Evolutionary conservation across 2,329 filamentous ascomycete genomes (phyloP).

Genomic region (Pseudogymnoascus sp.): DNA sequence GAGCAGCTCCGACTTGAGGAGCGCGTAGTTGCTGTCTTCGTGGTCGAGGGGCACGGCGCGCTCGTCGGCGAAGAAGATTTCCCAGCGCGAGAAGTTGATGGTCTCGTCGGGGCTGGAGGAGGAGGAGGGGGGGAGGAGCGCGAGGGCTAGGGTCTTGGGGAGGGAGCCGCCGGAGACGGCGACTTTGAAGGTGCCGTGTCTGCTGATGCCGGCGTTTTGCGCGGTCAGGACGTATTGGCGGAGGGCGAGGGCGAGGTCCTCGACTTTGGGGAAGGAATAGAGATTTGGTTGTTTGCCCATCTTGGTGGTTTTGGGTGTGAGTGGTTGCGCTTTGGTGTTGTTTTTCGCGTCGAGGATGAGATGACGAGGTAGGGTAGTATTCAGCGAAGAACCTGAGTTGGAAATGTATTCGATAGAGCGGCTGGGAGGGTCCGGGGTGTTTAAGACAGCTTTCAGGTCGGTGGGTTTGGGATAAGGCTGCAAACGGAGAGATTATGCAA

Average conservation of each 20-base stretch:
- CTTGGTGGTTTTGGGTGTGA: constrained; percentile 10
- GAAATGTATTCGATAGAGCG: constrained; percentile 11
- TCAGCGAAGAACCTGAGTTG: neutral
- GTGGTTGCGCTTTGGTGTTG: neutral
- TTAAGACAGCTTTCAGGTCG: constrained; percentile 14
- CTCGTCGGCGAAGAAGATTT: constrained; percentile 98
- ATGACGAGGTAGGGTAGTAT: neutral
- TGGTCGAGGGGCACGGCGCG: constrained; percentile 87
- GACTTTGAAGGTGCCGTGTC: constrained; percentile 81
- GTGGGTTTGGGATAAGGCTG: neutral
- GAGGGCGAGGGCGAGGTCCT: constrained; percentile 66
- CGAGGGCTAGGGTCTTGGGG: constrained; percentile 77
- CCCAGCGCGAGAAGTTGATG: constrained; percentile 78
- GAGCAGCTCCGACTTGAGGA: constrained; percentile 79
- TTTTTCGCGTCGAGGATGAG: neutral
- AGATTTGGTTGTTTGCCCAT: constrained; percentile 49
- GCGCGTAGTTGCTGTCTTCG: constrained; percentile 85
- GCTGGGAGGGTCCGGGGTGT: constrained; percentile 17
- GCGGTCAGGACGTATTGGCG: constrained; percentile 74
- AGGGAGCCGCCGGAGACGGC: constrained; percentile 91
- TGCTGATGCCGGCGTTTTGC: constrained; percentile 70
- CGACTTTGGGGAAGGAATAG: constrained; percentile 66
- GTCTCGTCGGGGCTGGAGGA: constrained; percentile 42
- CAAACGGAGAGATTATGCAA: constrained; percentile 7
- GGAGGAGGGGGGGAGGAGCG: constrained; percentile 54